Conservation (phyloP, 768 basidiomycete species). For the Pholiota conissans region DNA sequence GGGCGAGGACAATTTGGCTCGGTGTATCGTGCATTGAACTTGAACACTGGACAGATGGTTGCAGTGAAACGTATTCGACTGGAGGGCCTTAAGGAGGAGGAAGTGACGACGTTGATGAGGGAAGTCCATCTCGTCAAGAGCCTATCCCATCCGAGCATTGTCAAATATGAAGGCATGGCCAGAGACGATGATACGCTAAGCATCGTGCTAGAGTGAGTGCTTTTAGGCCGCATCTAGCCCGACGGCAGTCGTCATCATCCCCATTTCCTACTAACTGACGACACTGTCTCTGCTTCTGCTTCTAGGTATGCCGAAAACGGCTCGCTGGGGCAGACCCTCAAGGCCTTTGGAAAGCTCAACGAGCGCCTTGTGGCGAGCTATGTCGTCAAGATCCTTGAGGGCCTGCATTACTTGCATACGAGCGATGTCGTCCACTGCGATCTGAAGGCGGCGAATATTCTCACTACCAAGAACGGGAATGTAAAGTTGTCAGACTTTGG, state of each 20-base stretch:
- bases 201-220: slow-evolving; percentile 89
- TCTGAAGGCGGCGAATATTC: slow-evolving; percentile 96
- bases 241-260: not conserved
- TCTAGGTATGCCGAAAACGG: slow-evolving; percentile 94
- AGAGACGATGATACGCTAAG: slow-evolving; percentile 86
- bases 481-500: slow-evolving; percentile 98
- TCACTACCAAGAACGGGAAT: slow-evolving; percentile 98
- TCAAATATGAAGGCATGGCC: slow-evolving; percentile 96
- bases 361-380: slow-evolving; percentile 91
- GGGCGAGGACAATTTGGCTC: slow-evolving; percentile 96
- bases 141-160: slow-evolving; percentile 91
- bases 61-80: slow-evolving; percentile 96
- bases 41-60: slow-evolving; percentile 96
- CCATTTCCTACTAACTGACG: not conserved
- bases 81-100: slow-evolving; percentile 87
- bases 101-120: slow-evolving; percentile 87
- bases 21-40: slow-evolving; percentile 91
- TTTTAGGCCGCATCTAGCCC: not conserved
- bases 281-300: not conserved
- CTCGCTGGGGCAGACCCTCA: slow-evolving; percentile 89
- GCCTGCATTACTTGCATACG: slow-evolving; percentile 88
- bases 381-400: slow-evolving; percentile 95
- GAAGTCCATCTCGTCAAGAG: slow-evolving; percentile 94
- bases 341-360: slow-evolving; percentile 91
- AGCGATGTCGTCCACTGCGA: slow-evolving; percentile 96